Percentiles rank a stretch among this genome's conserved stretches.
These are phyloP conservation scores for Biscogniauxia mediterranea DNA, from an alignment of 2,329 filamentous ascomycete genomes.

Conservation along the genomic window DNA sequence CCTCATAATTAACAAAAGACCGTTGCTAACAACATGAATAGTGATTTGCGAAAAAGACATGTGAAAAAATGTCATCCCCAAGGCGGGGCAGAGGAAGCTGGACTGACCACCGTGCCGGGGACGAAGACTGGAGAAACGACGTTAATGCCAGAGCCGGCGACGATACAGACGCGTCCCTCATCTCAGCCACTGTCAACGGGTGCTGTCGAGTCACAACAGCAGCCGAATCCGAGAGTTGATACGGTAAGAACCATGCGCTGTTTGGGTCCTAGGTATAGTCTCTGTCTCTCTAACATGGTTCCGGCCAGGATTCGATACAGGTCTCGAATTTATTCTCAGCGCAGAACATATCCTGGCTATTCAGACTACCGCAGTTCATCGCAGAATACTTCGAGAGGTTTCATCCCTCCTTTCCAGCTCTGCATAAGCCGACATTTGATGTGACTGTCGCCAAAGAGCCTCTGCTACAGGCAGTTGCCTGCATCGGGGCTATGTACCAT, in stretches of 20 bases:
- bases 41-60: too few relatives aligned
- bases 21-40: too few relatives aligned
- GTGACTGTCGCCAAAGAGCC: constrained; percentile 6
- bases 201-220: too few relatives aligned
- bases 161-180: neutral
- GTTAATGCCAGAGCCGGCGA: neutral
- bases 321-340: constrained; percentile 6
- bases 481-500: constrained; percentile 10
- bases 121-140: neutral
- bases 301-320: neutral
- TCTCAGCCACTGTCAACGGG: too few relatives aligned
- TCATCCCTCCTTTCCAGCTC: constrained; percentile 8
- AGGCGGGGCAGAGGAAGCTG: too few relatives aligned
- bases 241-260: too few relatives aligned
- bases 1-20: too few relatives aligned
- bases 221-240: too few relatives aligned
- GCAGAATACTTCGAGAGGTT: constrained; percentile 10
- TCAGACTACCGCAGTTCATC: constrained; percentile 10
- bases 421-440: constrained; percentile 11
- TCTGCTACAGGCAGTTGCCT: constrained; percentile 9
- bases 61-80: too few relatives aligned
- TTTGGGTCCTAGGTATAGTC: too few relatives aligned
- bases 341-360: constrained; percentile 11
- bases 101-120: too few relatives aligned
- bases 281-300: neutral